phyloP scores from a whole-genome alignment of 1,284 basidiomycete species.

The Ceratobasidium theobromae region DNA sequence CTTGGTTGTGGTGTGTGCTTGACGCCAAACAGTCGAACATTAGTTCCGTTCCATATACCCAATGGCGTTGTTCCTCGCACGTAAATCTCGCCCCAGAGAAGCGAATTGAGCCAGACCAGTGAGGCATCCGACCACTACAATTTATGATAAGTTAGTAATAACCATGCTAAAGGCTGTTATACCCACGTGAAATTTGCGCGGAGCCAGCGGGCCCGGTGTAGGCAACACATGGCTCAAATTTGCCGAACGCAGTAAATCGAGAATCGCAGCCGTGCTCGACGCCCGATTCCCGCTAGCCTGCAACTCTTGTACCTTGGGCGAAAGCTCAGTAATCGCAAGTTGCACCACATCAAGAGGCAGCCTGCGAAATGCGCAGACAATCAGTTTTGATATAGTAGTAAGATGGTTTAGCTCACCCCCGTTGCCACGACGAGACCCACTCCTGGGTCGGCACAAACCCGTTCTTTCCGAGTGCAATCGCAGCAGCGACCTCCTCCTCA shows the following conservation, averaged over 20 bases:
- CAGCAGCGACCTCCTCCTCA: slow-evolving; percentile 64
- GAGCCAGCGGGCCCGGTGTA: slow-evolving; percentile 59
- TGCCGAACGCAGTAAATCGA: slow-evolving; percentile 68
- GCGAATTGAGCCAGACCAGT: slow-evolving; percentile 82
- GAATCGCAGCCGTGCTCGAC: slow-evolving; percentile 63
- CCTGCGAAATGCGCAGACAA: slow-evolving; percentile 45
- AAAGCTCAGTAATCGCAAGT: slow-evolving; percentile 79
- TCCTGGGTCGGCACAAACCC: slow-evolving; percentile 92
- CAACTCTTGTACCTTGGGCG: slow-evolving; percentile 82
- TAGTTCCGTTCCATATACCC: slow-evolving; percentile 85
- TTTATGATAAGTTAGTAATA: background rate
- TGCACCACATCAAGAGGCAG: slow-evolving; percentile 84
- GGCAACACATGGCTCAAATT: slow-evolving; percentile 70
- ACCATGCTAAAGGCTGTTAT: background rate
- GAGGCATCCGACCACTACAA: slow-evolving; percentile 85
- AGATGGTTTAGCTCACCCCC: slow-evolving; percentile 58
- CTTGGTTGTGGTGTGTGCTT: slow-evolving; percentile 71
- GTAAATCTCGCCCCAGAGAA: slow-evolving; percentile 92
- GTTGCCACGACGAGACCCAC: slow-evolving; percentile 91
- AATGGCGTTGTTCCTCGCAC: slow-evolving; percentile 82
- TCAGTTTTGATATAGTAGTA: background rate
- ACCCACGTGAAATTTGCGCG: slow-evolving; percentile 73
- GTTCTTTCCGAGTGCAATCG: slow-evolving; percentile 73
- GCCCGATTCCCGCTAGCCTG: slow-evolving; percentile 65
- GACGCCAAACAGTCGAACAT: slow-evolving; percentile 83